Base-by-base conservation (phyloP, 208 protist species). In the Leishmania martiniquensis region DNA sequence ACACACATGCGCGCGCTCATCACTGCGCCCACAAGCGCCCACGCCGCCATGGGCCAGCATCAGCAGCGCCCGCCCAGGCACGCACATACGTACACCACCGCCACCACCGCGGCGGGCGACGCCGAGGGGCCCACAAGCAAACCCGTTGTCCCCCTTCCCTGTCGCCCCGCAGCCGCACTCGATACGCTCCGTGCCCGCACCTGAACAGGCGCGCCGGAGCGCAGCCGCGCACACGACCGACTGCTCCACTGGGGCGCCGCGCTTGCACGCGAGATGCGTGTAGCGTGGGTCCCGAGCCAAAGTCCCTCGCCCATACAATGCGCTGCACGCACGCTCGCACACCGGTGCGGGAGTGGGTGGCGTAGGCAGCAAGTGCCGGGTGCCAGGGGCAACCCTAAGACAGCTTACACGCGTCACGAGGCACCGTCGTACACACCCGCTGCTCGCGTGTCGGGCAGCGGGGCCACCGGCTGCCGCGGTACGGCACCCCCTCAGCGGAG, bases 231-330 rank as follows among this genome's bases (percentile, higher is more conserved):
- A 78, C 75, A 73, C 52, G 75, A 78, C 66, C 54, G 75, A 78
- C 75, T 78, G 75, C 75, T 78, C 66, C 63, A 78, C 65, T 78
- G 75, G 75, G 75, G 75, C 75, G 75, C 66, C 75, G 75, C 65
- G 65, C 51, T 54, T 66, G 75, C 75, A 69, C 73, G 47, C 73
- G 57, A 44, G 42, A 54, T 69, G 80, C 51, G 72, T 75, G 66
- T 60, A 49, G 72, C 52, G 83, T 83, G 79, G 86, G 86, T 90
- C 86, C 89, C 74, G 89, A 93, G 89, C 84, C 45, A 93, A 93
- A 93, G 89, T 93, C 89, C 89, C 89, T 93, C 89, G 65, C 65
- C 65, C 65, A 70, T 44, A 83, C 82, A 51, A 78, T n/a, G n/a
- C 47, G 37, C 74, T 47, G 51, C 74, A 66, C 62, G 22, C 62